Conservation (phyloP, 305 asterid genomes). For the Fraxinus greggii region DNA sequence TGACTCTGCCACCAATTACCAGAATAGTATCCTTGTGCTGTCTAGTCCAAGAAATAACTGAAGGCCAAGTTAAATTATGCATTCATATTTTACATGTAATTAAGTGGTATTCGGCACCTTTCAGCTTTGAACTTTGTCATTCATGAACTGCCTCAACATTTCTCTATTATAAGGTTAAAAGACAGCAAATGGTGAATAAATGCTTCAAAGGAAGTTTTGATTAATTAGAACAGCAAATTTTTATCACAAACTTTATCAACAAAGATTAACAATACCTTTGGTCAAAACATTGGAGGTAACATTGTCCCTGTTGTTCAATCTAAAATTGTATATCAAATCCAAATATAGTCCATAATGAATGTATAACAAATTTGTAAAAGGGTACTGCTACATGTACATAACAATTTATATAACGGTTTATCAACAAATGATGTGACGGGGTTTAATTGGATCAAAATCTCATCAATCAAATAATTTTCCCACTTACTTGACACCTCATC, state of each 20-base stretch:
- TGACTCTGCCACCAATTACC: neutral
- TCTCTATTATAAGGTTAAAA: neutral
- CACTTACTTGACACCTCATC: neutral
- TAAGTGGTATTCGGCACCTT: neutral
- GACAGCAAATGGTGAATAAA: neutral
- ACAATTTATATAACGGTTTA: no score
- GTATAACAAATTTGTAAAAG: neutral
- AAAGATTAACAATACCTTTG: neutral
- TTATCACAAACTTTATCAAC: neutral
- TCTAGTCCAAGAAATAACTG: neutral
- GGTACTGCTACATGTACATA: neutral
- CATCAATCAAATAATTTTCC: neutral
- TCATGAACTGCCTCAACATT: neutral
- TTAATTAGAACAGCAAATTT: neutral
- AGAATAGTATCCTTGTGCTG: neutral
- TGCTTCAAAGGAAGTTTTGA: neutral
- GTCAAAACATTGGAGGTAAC: neutral
- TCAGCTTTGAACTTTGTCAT: neutral
- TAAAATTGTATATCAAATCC: neutral
- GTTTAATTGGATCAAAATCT: neutral
- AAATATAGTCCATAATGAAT: neutral
- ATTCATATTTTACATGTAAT: neutral
- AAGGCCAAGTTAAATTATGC: neutral
- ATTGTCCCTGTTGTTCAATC: neutral
- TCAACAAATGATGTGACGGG: no score